Base-by-base conservation (phyloP, 2,329 filamentous ascomycete species). In the Apiospora malaysiana region DNA sequence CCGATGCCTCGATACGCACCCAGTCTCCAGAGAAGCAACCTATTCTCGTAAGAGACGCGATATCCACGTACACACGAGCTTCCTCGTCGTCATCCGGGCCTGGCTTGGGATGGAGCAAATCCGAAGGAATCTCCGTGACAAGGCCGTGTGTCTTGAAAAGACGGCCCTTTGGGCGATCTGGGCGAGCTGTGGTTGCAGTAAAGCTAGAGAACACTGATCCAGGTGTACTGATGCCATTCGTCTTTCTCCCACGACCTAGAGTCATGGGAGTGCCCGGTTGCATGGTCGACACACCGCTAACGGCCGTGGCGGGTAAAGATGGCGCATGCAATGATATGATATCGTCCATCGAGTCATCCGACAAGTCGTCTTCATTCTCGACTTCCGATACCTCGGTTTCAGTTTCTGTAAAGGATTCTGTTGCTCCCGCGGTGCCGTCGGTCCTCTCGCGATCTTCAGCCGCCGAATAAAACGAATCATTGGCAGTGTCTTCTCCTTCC, bases 11-110 rank as follows among this genome's bases (percentile, higher is more conserved):
- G 14, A 98, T 86, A 27, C 92, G 91, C 14, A 97, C 94, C 96
- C 96, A 99, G 78, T 99, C 96, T 42, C 96, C 96, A 0, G 95
- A 98, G 79, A 99, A 99, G 81, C 95, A 98, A 21, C 95, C 95
- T 69, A 99, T 92, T 75, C 95, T 94, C 18, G 94, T 92, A 25
- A 99, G 83, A 1, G 94, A 93, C 71, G 90, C 91, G 9, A 97
- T 92, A 76, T 98, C 94, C 6, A 99, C 95, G 77, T 95, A 99
- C 1, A 98, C 88, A 66, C 96, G 91, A 1, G 94, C 91, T 76
- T 97, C 92, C 74, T 97, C 94, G 72, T 99, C 96, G 72, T 98
- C 94, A 37, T 90, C 89, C 0, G 86, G 81, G 1, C 83, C 84
- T 2, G 96, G 95, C 75, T 93, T 95, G 0, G 96, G 96, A 74